Conservation (phyloP, 768 basidiomycete genomes). For the Auricularia cornea region DNA sequence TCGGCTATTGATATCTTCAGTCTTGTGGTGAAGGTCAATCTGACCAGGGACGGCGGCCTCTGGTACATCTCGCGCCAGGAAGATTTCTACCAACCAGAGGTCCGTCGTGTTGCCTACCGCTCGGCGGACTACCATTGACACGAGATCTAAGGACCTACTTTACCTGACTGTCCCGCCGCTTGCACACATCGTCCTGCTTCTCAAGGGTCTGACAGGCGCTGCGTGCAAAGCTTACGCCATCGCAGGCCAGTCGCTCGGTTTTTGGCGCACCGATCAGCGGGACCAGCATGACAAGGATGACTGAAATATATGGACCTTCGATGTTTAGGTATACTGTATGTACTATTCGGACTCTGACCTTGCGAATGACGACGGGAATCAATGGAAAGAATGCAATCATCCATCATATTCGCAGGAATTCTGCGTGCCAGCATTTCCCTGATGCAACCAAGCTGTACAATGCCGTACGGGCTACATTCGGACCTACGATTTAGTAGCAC, state of each 20-base stretch:
- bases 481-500: too few relatives aligned
- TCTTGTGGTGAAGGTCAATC: slow-evolving; percentile 41
- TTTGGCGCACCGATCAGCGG: background rate
- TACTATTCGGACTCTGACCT: too few relatives aligned
- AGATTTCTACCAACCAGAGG: slow-evolving; percentile 51
- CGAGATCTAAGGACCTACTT: slow-evolving; percentile 32
- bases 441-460: too few relatives aligned
- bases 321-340: too few relatives aligned
- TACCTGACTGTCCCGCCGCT: slow-evolving; percentile 36
- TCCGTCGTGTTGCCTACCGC: slow-evolving; percentile 11
- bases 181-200: slow-evolving; percentile 26
- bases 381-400: too few relatives aligned
- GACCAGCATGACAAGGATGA: background rate
- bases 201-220: background rate
- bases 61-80: slow-evolving; percentile 49
- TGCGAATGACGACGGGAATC: too few relatives aligned
- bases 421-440: too few relatives aligned
- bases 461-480: too few relatives aligned
- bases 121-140: slow-evolving; percentile 6
- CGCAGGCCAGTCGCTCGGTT: background rate
- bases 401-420: too few relatives aligned
- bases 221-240: background rate
- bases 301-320: too few relatives aligned
- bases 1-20: slow-evolving; percentile 19
- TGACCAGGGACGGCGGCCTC: slow-evolving; percentile 33